Base-by-base conservation (phyloP, 148 eudicot genomes). In the Linanthus parryae region DNA sequence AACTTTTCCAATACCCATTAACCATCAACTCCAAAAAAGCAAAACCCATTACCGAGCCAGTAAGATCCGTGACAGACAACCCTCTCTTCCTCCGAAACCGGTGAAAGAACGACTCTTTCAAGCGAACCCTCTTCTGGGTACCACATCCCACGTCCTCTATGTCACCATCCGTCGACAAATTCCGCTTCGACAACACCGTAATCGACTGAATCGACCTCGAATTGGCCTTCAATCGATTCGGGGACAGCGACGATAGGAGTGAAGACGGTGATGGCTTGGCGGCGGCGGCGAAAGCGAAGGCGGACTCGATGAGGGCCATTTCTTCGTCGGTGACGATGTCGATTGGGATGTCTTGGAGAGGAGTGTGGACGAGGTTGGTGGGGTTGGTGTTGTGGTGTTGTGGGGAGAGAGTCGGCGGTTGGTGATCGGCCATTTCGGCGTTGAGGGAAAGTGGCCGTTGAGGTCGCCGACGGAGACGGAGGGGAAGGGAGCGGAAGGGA, bases 301-400 rank as follows among this genome's bases (percentile, higher is more conserved):
- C 94, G 14, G 89, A 68, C 41, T 88, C 97, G 35, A 88, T 82
- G 12, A 88, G 44, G 1, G 84, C 80, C 97, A 88, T 88, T 55
- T 88, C 96, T 57, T 84, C 94, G 13, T 84, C 86, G 66, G 71
- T 70, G 8, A 84, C 59, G 43, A 88, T 82, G 52, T 88, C 97
- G 3, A 70, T 58, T 46, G 82, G 81, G 68, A 84, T 75, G n/a
- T n/a, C n/a, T 16, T 42, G 39, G 12, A 42, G 10, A 9, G 52
- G 7, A 19, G 14, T n/a, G n/a, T n/a, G n/a, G n/a, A n/a, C n/a
- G n/a, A n/a, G n/a, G n/a, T n/a, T n/a, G n/a, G n/a, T n/a, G n/a
- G n/a, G n/a, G n/a, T n/a, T n/a, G n/a, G n/a, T n/a, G n/a, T n/a
- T 26, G 35, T 30, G n/a, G n/a, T 15, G 50, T 26, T 21, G 20